Evolutionary conservation across 208 protist genomes (phyloP).

Genomic region (Polymyxa betae): DNA sequence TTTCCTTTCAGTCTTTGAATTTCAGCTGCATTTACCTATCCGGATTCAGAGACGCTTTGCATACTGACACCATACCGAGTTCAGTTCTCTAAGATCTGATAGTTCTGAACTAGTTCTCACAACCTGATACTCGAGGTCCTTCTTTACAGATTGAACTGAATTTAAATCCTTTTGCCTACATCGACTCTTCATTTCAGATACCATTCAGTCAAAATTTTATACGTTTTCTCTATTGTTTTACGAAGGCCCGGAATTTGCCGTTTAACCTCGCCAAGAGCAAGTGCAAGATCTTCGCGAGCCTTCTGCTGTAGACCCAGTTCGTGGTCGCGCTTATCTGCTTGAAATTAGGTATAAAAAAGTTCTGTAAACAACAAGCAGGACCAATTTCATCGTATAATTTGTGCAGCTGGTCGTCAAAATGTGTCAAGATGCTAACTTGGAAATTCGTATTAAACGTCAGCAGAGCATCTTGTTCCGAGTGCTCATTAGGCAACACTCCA

Average conservation of each 20-base stretch:
- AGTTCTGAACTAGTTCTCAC: not conserved
- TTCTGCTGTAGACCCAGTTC: not conserved
- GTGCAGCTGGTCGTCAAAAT: conserved; percentile 35
- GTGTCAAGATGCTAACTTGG: conserved; percentile 1
- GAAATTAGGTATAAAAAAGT: not conserved
- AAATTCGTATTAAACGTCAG: not conserved
- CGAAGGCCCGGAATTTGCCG: not conserved
- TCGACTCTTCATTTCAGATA: not conserved
- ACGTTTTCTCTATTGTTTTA: not conserved
- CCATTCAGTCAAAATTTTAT: not conserved
- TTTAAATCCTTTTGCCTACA: not conserved
- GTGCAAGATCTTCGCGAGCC: conserved; percentile 7
- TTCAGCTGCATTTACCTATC: not conserved
- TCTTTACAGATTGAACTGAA: not conserved
- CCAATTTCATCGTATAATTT: conserved; percentile 28
- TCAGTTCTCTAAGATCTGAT: not conserved
- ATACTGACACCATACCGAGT: too few relatives aligned
- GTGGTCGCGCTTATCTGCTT: not conserved
- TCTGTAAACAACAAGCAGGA: not conserved
- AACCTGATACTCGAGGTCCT: not conserved
- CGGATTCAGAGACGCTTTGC: too few relatives aligned
- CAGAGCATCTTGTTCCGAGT: not conserved
- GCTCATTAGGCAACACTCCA: too few relatives aligned
- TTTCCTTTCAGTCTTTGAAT: not conserved
- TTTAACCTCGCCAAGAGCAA: not conserved